phyloP scores from a whole-genome alignment of 768 basidiomycete species.

The Mycena chlorophos region DNA sequence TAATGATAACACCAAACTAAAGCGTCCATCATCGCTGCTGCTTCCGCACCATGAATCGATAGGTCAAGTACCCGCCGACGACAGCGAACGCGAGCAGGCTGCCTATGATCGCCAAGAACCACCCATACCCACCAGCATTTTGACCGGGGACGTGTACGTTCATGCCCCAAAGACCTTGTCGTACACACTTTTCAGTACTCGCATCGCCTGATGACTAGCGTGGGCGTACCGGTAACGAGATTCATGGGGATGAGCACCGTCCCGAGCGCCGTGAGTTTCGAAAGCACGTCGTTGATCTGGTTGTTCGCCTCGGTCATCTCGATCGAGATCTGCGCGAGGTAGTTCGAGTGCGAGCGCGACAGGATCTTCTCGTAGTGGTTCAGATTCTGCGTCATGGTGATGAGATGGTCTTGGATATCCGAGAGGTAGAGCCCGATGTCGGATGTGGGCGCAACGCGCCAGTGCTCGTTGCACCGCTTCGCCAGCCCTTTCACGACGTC shows the following conservation, averaged over 20 bases:
- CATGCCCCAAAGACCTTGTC: conserved; percentile 91
- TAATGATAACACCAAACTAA: too few relatives aligned
- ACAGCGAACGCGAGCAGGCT: conserved; percentile 78
- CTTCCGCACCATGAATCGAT: conserved; percentile 67
- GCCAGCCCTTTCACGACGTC: conserved; percentile 99
- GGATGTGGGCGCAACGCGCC: conserved; percentile 96
- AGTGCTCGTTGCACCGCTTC: conserved; percentile 97
- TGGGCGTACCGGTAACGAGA: conserved; percentile 75
- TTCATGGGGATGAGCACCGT: conserved; percentile 98
- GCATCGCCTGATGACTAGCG: background rate
- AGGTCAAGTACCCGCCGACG: conserved; percentile 77
- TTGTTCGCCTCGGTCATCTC: conserved; percentile 99
- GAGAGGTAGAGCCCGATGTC: conserved; percentile 96
- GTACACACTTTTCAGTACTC: background rate
- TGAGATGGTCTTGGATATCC: conserved; percentile 97
- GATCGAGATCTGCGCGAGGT: conserved; percentile 98
- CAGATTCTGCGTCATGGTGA: conserved; percentile 99
- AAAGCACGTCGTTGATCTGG: conserved; percentile 98
- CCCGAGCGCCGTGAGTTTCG: conserved; percentile 95
- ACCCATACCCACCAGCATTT: conserved; percentile 60
- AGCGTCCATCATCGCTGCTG: conserved; percentile 7
- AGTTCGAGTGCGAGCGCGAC: conserved; percentile 97
- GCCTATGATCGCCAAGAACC: conserved; percentile 88
- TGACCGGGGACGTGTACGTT: conserved; percentile 97
- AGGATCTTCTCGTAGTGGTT: conserved; percentile 99